Conservation (phyloP, 2,329 filamentous ascomycete genomes). For the Bipolaris oryzae region DNA sequence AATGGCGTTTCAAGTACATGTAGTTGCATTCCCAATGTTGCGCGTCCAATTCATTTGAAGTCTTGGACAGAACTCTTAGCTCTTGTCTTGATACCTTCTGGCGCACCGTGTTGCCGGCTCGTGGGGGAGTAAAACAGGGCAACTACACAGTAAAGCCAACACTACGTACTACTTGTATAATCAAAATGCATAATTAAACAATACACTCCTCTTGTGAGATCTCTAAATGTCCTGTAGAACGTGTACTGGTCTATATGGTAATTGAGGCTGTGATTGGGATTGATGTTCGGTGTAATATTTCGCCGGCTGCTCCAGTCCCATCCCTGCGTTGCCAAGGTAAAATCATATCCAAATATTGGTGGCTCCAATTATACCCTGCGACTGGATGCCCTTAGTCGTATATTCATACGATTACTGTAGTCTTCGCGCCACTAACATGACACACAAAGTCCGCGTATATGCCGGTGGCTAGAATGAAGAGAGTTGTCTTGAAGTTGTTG, state of each 20-base stretch:
- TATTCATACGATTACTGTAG: slow-evolving; percentile 53
- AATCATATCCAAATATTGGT: slow-evolving; percentile 28
- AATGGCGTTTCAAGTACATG: background rate
- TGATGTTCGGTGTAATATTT: too few relatives aligned
- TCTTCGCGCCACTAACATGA: slow-evolving; percentile 49
- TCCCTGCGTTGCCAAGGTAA: background rate
- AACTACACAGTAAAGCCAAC: too few relatives aligned
- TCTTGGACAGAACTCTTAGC: background rate
- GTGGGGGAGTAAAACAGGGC: too few relatives aligned
- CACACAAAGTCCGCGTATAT: slow-evolving; percentile 50
- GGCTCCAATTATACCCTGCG: slow-evolving; percentile 56
- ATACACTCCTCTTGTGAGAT: too few relatives aligned
- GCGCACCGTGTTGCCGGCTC: too few relatives aligned
- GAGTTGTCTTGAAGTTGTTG: slow-evolving; percentile 56
- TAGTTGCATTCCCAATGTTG: slow-evolving; percentile 7
- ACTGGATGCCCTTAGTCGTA: slow-evolving; percentile 60
- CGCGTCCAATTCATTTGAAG: slow-evolving; percentile 2
- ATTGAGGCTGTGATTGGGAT: too few relatives aligned
- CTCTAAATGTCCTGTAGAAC: too few relatives aligned
- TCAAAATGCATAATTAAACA: too few relatives aligned
- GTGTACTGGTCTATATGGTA: too few relatives aligned
- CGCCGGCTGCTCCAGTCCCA: too few relatives aligned
- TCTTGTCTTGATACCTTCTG: slow-evolving; percentile 1
- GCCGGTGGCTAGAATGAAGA: slow-evolving; percentile 52
- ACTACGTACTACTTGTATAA: too few relatives aligned